A percentile compares a stretch with the other conserved stretches of the same genome.
phyloP scores from a whole-genome alignment of 768 basidiomycete species.

The Suillus discolor region DNA sequence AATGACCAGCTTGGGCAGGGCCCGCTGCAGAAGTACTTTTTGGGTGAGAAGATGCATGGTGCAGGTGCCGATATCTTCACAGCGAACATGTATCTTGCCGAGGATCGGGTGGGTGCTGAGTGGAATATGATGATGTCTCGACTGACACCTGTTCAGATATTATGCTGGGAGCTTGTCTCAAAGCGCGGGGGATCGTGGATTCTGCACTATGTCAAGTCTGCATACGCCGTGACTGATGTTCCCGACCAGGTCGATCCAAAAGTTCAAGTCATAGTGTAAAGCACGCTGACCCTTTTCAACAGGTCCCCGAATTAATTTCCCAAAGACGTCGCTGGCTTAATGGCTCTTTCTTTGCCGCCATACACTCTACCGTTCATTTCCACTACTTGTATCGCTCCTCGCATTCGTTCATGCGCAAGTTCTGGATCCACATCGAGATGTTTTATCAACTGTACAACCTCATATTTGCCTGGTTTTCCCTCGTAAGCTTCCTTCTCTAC shows the following conservation, averaged over 20 bases:
- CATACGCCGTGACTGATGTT: slow-evolving; percentile 91
- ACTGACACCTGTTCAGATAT: slow-evolving; percentile 54
- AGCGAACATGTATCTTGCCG: slow-evolving; percentile 95
- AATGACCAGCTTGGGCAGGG: slow-evolving; percentile 85
- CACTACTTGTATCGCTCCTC: slow-evolving; percentile 93
- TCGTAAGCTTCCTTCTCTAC: slow-evolving; percentile 47
- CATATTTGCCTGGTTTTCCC: slow-evolving; percentile 89
- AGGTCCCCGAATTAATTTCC: slow-evolving; percentile 92
- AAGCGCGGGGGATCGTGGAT: slow-evolving; percentile 91
- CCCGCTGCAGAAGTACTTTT: slow-evolving; percentile 93
- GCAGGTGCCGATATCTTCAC: slow-evolving; percentile 90
- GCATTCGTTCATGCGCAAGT: slow-evolving; percentile 79
- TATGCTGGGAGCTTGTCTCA: slow-evolving; percentile 98
- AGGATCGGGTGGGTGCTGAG: slow-evolving; percentile 64
- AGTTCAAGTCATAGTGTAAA: neutral
- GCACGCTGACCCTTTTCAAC: slow-evolving; percentile 6
- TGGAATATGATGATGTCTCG: neutral
- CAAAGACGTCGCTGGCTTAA: slow-evolving; percentile 97
- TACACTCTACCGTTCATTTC: slow-evolving; percentile 92
- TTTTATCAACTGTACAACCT: slow-evolving; percentile 89
- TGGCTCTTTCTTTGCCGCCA: slow-evolving; percentile 96
- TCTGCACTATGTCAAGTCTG: slow-evolving; percentile 94
- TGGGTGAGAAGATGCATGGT: slow-evolving; percentile 94
- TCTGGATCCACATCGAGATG: slow-evolving; percentile 95
- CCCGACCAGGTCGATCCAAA: slow-evolving; percentile 70